phyloP scores from a whole-genome alignment of 148 eudicot genomes.

The Tetragonia tetragonoides region DNA sequence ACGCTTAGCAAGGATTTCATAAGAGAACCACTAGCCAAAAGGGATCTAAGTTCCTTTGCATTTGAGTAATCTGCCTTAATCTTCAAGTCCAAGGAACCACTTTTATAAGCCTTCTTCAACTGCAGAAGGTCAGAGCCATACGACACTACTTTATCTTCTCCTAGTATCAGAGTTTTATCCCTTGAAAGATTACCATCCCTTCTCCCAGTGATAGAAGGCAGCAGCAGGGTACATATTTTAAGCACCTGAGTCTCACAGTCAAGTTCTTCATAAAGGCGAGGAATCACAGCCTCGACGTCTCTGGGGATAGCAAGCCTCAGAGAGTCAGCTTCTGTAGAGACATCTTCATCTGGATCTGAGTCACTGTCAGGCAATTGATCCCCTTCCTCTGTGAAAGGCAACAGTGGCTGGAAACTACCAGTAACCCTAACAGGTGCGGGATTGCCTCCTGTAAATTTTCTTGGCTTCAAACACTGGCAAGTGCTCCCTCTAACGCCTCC shows the following conservation, averaged over 20 bases:
- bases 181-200: slow-evolving; percentile 70
- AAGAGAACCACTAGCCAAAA: slow-evolving; percentile 85
- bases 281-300: slow-evolving; percentile 67
- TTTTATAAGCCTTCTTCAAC: slow-evolving; percentile 94
- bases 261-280: slow-evolving; percentile 71
- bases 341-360: slow-evolving; percentile 91
- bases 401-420: slow-evolving; percentile 68
- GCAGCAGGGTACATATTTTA: slow-evolving; percentile 61
- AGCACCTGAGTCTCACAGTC: slow-evolving; percentile 80
- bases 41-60: slow-evolving; percentile 89
- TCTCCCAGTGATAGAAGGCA: slow-evolving; percentile 67
- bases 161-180: slow-evolving; percentile 57
- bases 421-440: slow-evolving; percentile 43
- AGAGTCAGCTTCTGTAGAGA: slow-evolving; percentile 55
- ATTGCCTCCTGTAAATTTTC: slow-evolving; percentile 64
- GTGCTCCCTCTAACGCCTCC: slow-evolving; percentile 99
- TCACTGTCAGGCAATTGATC: slow-evolving; percentile 94
- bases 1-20: slow-evolving; percentile 94
- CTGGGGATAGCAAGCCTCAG: slow-evolving; percentile 62
- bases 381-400: slow-evolving; percentile 78
- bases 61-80: slow-evolving; percentile 96
- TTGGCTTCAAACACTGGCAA: slow-evolving; percentile 94
- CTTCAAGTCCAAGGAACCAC: slow-evolving; percentile 93
- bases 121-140: slow-evolving; percentile 73
- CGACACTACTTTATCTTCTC: slow-evolving; percentile 64